Conservation (phyloP, 192 early-diverging fungal species). For the Bifiguratus adelaidae region DNA sequence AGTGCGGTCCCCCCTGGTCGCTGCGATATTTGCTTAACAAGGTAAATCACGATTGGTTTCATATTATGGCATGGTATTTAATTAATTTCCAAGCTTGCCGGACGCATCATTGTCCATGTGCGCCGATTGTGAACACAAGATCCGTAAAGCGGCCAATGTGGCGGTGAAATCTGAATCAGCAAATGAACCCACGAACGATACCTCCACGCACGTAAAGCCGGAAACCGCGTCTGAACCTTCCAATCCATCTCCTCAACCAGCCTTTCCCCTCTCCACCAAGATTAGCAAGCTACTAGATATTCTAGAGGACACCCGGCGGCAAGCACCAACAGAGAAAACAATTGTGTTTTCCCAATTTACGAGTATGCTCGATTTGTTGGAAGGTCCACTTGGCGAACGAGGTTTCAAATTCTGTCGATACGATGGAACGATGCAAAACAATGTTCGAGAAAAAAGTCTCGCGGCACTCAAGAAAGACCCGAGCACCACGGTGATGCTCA, state of each 20-base stretch:
- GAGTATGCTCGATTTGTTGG: slow-evolving; percentile 35
- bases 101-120: background rate
- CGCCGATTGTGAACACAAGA: background rate
- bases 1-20: no score
- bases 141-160: background rate
- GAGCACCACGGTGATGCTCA: slow-evolving; percentile 44
- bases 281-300: slow-evolving; percentile 32
- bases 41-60: background rate
- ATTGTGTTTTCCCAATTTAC: slow-evolving; percentile 53
- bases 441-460: slow-evolving; percentile 47
- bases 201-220: background rate
- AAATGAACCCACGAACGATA: background rate
- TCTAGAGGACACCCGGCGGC: slow-evolving; percentile 23
- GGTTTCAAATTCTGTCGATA: slow-evolving; percentile 29
- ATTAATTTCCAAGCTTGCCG: no score
- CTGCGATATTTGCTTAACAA: background rate
- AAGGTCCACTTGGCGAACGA: slow-evolving; percentile 21
- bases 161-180: background rate
- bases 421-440: slow-evolving; percentile 20
- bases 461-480: slow-evolving; percentile 51
- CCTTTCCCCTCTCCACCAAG: slow-evolving; percentile 12
- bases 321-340: slow-evolving; percentile 38
- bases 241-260: background rate
- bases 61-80: background rate
- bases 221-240: background rate